phyloP scores from a whole-genome alignment of 1,284 basidiomycete species.

The Pseudozyma flocculosa region DNA sequence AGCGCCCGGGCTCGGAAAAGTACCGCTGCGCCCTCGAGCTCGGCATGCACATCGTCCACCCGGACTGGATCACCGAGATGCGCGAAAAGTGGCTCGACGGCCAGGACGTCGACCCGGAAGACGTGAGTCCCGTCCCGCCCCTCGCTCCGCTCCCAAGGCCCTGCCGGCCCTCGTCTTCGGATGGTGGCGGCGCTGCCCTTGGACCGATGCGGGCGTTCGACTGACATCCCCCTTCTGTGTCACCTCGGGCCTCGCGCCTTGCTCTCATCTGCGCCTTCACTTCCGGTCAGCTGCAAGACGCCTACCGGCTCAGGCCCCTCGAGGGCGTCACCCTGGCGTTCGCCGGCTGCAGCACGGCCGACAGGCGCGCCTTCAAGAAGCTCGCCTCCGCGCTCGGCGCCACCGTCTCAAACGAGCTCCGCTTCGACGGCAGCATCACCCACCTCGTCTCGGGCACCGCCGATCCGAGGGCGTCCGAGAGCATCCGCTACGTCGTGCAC shows the following conservation, averaged over 20 bases:
- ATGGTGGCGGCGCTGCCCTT: too few relatives aligned
- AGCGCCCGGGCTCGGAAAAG: conserved; percentile 71
- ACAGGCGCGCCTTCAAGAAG: conserved; percentile 14
- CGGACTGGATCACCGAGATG: conserved; percentile 71
- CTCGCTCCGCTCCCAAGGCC: conserved; percentile 5
- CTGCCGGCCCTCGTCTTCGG: neutral
- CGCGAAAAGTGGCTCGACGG: conserved; percentile 73
- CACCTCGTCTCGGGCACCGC: conserved; percentile 61
- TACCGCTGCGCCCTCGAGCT: conserved; percentile 77
- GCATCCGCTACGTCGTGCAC: conserved; percentile 25
- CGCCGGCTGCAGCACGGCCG: conserved; percentile 58
- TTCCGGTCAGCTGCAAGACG: conserved; percentile 62
- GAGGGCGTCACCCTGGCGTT: conserved; percentile 67
- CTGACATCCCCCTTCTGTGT: too few relatives aligned
- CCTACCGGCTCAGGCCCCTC: conserved; percentile 70
- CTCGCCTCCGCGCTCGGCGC: conserved; percentile 26
- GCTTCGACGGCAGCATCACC: conserved; percentile 58
- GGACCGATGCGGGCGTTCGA: too few relatives aligned
- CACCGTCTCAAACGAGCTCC: conserved; percentile 38
- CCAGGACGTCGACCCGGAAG: conserved; percentile 69
- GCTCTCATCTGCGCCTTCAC: too few relatives aligned
- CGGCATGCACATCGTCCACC: conserved; percentile 71
- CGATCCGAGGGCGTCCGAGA: conserved; percentile 64
- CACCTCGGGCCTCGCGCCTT: too few relatives aligned
- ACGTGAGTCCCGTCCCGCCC: conserved; percentile 59